These are phyloP conservation scores for Lichtheimia ornata DNA, from an alignment of 371 early-diverging fungal genomes.

Conservation along the genomic window DNA sequence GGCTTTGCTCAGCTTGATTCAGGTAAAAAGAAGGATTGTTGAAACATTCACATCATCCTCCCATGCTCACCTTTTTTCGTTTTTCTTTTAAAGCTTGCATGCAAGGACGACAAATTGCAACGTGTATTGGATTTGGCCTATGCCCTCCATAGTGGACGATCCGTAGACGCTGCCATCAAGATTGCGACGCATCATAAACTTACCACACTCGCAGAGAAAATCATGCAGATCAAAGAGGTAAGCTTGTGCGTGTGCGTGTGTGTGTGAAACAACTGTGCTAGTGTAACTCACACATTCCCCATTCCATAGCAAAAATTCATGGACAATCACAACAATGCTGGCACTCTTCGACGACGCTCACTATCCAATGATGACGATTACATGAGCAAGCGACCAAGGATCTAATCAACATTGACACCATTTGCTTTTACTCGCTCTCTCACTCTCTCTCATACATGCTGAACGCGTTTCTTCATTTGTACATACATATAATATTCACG, in stretches of 20 bases:
- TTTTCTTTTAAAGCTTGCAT: conserved; percentile 57
- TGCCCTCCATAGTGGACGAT: conserved; percentile 54
- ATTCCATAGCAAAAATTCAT: background rate
- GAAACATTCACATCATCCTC: too few relatives aligned
- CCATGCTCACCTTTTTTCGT: background rate
- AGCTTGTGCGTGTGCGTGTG: background rate
- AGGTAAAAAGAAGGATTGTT: conserved; percentile 38
- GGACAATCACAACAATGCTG: background rate
- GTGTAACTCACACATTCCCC: background rate
- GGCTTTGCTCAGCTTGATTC: conserved; percentile 68
- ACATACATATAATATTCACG: too few relatives aligned
- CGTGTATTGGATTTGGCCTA: conserved; percentile 77
- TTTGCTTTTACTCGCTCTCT: too few relatives aligned
- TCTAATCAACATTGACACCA: too few relatives aligned
- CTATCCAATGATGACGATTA: too few relatives aligned
- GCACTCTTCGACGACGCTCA: background rate
- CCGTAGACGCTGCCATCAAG: conserved; percentile 81
- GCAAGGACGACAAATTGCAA: conserved; percentile 68
- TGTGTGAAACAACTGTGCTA: background rate
- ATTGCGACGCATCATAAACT: conserved; percentile 72
- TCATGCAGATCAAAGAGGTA: conserved; percentile 75
- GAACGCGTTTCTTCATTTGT: too few relatives aligned
- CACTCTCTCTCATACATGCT: too few relatives aligned
- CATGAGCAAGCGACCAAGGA: too few relatives aligned
- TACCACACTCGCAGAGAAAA: conserved; percentile 74